Evolutionary conservation across 2,329 filamentous ascomycete genomes (phyloP).

Genomic region (Fusarium brachygibbosum): DNA sequence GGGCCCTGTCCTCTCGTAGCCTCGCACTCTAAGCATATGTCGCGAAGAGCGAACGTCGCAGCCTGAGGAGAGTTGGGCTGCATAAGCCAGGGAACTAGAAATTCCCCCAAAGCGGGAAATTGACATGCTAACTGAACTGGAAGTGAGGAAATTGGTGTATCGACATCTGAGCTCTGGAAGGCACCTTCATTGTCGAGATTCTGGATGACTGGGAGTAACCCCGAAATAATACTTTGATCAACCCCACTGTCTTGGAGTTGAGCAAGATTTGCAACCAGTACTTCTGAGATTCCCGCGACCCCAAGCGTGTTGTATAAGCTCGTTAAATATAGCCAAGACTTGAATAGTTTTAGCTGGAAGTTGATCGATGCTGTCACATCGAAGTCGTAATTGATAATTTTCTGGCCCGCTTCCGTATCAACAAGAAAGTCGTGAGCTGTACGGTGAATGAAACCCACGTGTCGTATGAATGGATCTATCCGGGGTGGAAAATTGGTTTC

Average conservation of each 20-base stretch:
- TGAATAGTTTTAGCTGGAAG: rapidly evolving
- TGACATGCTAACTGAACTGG: rapidly evolving
- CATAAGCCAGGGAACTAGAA: background rate
- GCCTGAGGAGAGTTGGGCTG: rapidly evolving
- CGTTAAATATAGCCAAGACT: rapidly evolving
- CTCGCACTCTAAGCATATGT: rapidly evolving
- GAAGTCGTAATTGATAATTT: background rate
- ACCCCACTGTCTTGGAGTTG: rapidly evolving
- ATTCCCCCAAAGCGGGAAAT: rapidly evolving
- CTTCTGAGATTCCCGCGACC: rapidly evolving
- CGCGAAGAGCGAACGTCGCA: rapidly evolving
- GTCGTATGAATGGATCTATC: rapidly evolving
- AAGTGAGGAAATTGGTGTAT: too few species aligned
- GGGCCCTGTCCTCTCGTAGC: rapidly evolving
- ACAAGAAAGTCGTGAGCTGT: constrained; percentile 3
- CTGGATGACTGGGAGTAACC: rapidly evolving
- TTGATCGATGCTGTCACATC: rapidly evolving
- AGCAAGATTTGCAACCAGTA: rapidly evolving
- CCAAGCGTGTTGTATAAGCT: rapidly evolving
- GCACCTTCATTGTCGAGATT: rapidly evolving
- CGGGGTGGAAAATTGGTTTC: rapidly evolving
- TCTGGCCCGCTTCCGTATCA: background rate
- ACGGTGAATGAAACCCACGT: background rate
- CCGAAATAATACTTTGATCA: rapidly evolving
- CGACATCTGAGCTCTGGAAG: rapidly evolving